Base-by-base conservation (phyloP, 2,329 filamentous ascomycete species). In the Akanthomyces dipterigenus region DNA sequence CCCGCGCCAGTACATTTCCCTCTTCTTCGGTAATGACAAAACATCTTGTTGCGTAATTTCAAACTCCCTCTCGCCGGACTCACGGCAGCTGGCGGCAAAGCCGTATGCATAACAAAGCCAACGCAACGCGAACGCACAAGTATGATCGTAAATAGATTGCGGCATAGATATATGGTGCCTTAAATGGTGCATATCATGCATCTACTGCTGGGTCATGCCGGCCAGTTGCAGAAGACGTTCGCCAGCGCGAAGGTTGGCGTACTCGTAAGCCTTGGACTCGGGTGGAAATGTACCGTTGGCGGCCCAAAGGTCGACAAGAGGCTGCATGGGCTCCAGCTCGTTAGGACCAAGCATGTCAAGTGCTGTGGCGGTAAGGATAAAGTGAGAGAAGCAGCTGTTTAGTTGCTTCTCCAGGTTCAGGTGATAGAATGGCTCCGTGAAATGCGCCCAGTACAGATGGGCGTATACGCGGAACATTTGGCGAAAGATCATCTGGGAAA, bases 401-500 rank as follows among this genome's bases (percentile, higher is more conserved):
- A 93, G 82, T 68, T 91, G 88, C 72, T 92, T 89, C 73, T 89
- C 87, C 11, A 89, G 78, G 77, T 90, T 91, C 66, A 93, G 82
- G 73, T 93, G 88, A 76, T 91, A 93, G 75, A 92, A 91, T 5
- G 89, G 89, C 67, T 91, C 89, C 63, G 87, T 79, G 75, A 91
- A 99, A 76, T 99, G 95, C 62, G 93, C 91, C 84, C 96, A 97
- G 80, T 99, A 99, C 64, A 99, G 86, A 76, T 99, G 95, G 53
- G 95, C 89, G 72, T 99, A 99, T 68, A 97, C 93, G 63, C 95
- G 90, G 82, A 99, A 98, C 89, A 99, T 98, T 77, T 97, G 95
- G 69, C 93, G 89, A 79, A 97, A 93, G 70, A 97, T 95, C 66
- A 88, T 88, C 79, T 96, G 92, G 80, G 93, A 95, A 67, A 96